Base-by-base conservation (phyloP, 805 yeast species). In the Candida patagonica region DNA sequence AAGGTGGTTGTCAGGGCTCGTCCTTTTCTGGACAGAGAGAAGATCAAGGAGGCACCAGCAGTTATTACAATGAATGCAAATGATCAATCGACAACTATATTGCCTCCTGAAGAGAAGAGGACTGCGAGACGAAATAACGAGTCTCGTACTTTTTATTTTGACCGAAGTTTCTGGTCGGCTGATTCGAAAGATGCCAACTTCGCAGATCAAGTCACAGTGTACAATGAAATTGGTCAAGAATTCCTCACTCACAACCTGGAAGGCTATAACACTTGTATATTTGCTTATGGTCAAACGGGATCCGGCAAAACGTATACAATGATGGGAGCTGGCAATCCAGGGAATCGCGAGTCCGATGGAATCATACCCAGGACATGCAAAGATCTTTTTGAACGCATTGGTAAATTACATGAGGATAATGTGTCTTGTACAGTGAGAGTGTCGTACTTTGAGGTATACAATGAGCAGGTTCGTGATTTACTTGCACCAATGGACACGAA, bases 301-400 rank as follows among this genome's bases (percentile, higher is more conserved):
- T 71, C 92, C 0, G 95, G 95, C 1, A 84, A 84, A 53, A 77
- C 94, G 0, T 78, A 73, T 59, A 85, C 94, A 1, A 83, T 84
- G 92, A 73, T 84, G 61, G 82, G 84, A 0, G 47, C 66, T 8
- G 50, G 60, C 1, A 55, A 53, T 3, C n/a, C n/a, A n/a, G n/a
- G n/a, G n/a, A n/a, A n/a, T n/a, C n/a, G n/a, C n/a, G 31, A 29
- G 8, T 33, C 37, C 4, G 62, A 68, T 2, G 94, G 94, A 0
- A 63, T 83, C 55, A 77, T 83, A 30, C 88, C 92, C 0, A 44
- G 67, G 38, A 63, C 79, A 10, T 72, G 85, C 41, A 46, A 60
- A 22, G 75, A 72, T 42, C 60, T 84, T 9, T 71, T 81, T 48
- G 55, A 59, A 2, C 64, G 66, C 35, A 60, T 67, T 30, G 62